Percentiles rank a stretch among this genome's conserved stretches.
Conservation (phyloP, 1,284 basidiomycete species). For the Xanthoconium separans region DNA sequence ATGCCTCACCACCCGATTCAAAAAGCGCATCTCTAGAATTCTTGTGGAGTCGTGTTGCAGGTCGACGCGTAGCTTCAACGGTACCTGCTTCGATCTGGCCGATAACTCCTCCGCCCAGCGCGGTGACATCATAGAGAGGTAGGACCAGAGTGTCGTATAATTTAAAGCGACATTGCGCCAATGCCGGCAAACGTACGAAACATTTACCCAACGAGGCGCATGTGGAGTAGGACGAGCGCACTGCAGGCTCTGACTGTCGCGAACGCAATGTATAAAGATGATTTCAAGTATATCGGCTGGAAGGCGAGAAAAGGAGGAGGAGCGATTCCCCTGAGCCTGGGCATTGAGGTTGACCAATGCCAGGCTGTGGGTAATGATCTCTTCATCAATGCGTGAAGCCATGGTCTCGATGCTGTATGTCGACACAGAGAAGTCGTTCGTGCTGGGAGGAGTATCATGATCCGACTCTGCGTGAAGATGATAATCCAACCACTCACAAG, state of each 20-base stretch:
- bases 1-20: too few species aligned
- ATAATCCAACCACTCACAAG: too few species aligned
- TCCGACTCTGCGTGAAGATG: too few species aligned
- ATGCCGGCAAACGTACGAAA: too few species aligned
- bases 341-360: neutral
- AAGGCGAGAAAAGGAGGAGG: neutral
- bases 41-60: too few species aligned
- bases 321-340: too few species aligned
- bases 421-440: too few species aligned
- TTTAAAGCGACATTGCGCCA: neutral
- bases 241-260: neutral
- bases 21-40: too few species aligned
- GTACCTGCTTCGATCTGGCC: neutral
- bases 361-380: too few species aligned
- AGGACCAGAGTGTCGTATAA: neutral
- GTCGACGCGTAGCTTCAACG: too few species aligned
- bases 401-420: too few species aligned
- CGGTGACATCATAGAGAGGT: neutral
- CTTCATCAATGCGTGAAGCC: neutral
- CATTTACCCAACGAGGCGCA: neutral
- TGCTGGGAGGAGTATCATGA: too few species aligned
- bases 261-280: neutral
- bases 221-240: neutral
- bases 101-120: neutral
- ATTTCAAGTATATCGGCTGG: neutral